Base-by-base conservation (phyloP, 2,329 filamentous ascomycete genomes). In the Apiospora aurea region DNA sequence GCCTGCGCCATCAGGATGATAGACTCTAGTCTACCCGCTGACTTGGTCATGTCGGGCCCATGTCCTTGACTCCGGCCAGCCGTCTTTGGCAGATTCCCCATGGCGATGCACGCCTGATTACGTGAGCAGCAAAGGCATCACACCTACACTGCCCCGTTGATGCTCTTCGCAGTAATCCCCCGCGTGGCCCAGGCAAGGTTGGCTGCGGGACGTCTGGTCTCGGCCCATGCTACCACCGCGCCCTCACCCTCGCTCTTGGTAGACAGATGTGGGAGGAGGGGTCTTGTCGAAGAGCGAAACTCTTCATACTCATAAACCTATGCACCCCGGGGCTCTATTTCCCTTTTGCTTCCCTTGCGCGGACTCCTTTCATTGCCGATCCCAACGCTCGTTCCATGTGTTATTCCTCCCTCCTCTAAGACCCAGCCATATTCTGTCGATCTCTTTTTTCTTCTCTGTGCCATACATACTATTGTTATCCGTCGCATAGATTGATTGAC, bases 351-450 rank as follows among this genome's bases (percentile, higher is more conserved):
- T 41, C 34, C 57, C 34, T n/a, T 29, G 46, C 57, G 53, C 57
- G 53, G 53, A 64, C 34, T 41, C 16, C 11, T 64, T 14, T 1
- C 34, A 41, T 41, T 64, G 57, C 57, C 57, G 57, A 64, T 64
- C 34, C 18, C 8, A 64, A 64, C 57, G 57, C 34, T 64, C 57
- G 57, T 41, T 64, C 57, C 57, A 64, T 64, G 57, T 64, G 57
- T 34, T 41, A 21, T n/a, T 24, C 18, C 34, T 6, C 21, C 4
- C 4, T 64, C 57, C 34, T 18, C 57, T 64, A 64, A 64, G 16
- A 61, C 26, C 57, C 21, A 64, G 18, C 57, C 18, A 14, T n/a
- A 18, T 18, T 57, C 51, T 21, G 51, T 57, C 26, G 16, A 34
- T 57, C 18, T 41, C 5, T 41, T 24, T n/a, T 34, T n/a, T 41